These are phyloP conservation scores for Tuber indicum DNA, from an alignment of 495 filamentous ascomycete species.

Conservation along the genomic window DNA sequence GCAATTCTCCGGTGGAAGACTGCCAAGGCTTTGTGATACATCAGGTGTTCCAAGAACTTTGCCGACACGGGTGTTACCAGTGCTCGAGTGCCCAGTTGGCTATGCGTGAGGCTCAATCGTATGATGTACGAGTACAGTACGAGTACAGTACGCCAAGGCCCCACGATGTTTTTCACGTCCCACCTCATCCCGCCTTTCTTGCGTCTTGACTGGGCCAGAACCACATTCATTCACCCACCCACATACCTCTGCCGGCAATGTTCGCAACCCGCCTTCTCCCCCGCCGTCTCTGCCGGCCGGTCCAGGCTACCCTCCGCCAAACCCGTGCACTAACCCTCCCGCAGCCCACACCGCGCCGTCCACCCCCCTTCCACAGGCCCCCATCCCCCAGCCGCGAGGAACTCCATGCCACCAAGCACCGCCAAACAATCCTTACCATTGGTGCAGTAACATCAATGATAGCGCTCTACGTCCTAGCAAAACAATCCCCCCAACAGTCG, in stretches of 20 bases:
- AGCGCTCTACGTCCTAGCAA: conserved; percentile 45
- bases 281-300: conserved; percentile 15
- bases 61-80: too few relatives aligned
- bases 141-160: too few relatives aligned
- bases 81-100: too few relatives aligned
- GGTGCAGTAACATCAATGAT: conserved; percentile 49
- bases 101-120: conserved; percentile 5
- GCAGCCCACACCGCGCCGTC: conserved; percentile 16
- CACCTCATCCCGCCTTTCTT: background rate
- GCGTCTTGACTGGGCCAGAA: background rate
- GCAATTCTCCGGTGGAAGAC: too few relatives aligned
- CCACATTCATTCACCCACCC: background rate
- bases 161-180: background rate
- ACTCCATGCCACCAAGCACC: conserved; percentile 43
- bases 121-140: too few relatives aligned
- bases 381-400: conserved; percentile 42
- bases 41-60: too few relatives aligned
- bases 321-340: conserved; percentile 5
- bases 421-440: conserved; percentile 47
- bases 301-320: conserved; percentile 44
- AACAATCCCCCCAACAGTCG: conserved; percentile 45
- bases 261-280: conserved; percentile 10
- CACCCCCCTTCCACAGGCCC: conserved; percentile 11
- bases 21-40: too few relatives aligned
- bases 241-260: background rate